Evolutionary conservation across 2,329 filamentous ascomycete species (phyloP).

Genomic region (Rutstroemia sp.): DNA sequence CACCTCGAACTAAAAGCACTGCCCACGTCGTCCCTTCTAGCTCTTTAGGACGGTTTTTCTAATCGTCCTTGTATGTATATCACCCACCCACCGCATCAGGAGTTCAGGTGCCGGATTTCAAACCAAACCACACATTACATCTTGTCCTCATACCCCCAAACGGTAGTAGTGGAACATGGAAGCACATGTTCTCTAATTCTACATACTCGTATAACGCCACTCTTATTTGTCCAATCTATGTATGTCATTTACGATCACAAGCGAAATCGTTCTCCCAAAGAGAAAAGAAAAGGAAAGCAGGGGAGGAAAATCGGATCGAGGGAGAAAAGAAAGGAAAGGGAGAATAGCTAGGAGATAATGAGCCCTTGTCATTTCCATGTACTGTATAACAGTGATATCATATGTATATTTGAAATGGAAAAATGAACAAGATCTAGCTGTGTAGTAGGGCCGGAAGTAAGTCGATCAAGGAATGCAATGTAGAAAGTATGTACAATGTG

Average conservation of each 20-base stretch:
- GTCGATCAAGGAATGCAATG: too few relatives aligned
- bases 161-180: too few relatives aligned
- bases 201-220: neutral
- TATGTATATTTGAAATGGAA: conserved; percentile 1
- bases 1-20: neutral
- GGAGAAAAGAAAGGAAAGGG: neutral
- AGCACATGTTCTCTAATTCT: neutral
- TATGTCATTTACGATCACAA: neutral
- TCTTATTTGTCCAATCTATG: neutral
- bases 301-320: neutral
- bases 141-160: too few relatives aligned
- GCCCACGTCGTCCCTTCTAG: too few relatives aligned
- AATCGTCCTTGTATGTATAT: too few relatives aligned
- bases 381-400: conserved; percentile 2
- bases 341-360: too few relatives aligned
- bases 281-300: neutral
- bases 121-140: too few relatives aligned
- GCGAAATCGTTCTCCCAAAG: neutral
- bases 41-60: too few relatives aligned
- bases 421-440: too few relatives aligned
- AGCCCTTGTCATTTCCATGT: neutral
- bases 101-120: neutral
- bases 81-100: neutral
- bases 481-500: too few relatives aligned
- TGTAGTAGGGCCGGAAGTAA: too few relatives aligned